Evolutionary conservation across 805 yeast species (phyloP).

Genomic region (Wickerhamomyces hampshirensis): DNA sequence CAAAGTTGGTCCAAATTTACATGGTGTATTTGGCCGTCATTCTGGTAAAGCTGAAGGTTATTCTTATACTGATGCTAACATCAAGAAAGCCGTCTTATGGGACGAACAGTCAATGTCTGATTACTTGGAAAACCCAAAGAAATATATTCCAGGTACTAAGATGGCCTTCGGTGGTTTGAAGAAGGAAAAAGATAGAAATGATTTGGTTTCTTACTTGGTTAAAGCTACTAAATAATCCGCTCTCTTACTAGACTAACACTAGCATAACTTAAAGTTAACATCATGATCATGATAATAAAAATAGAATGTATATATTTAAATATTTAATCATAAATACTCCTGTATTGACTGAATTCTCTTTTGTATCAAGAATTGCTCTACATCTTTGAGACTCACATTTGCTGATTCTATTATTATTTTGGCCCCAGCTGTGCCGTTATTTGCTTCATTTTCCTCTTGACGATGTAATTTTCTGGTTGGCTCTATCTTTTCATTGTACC

Average conservation of each 20-base stretch:
- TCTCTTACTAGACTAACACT: too few relatives aligned
- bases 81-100: conserved; percentile 92
- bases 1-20: conserved; percentile 98
- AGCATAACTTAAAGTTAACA: too few relatives aligned
- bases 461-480: conserved; percentile 1
- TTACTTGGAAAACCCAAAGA: conserved; percentile 99
- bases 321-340: too few relatives aligned
- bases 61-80: conserved; percentile 98
- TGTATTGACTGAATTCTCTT: too few relatives aligned
- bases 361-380: too few relatives aligned
- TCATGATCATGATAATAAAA: too few relatives aligned
- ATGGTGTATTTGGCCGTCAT: conserved; percentile 89
- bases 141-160: conserved; percentile 99
- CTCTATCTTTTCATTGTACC: conserved; percentile 30
- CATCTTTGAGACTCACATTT: too few relatives aligned
- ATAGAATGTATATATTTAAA: too few relatives aligned
- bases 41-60: conserved; percentile 91
- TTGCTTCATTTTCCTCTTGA: too few relatives aligned
- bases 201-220: conserved; percentile 80
- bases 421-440: too few relatives aligned
- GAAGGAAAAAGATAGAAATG: conserved; percentile 99
- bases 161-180: conserved; percentile 99
- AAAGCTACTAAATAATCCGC: conserved; percentile 49
- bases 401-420: too few relatives aligned
- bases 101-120: conserved; percentile 81